These are phyloP conservation scores for Eudorina sp. DNA, from an alignment of 139 green algal species.

Conservation along the genomic window DNA sequence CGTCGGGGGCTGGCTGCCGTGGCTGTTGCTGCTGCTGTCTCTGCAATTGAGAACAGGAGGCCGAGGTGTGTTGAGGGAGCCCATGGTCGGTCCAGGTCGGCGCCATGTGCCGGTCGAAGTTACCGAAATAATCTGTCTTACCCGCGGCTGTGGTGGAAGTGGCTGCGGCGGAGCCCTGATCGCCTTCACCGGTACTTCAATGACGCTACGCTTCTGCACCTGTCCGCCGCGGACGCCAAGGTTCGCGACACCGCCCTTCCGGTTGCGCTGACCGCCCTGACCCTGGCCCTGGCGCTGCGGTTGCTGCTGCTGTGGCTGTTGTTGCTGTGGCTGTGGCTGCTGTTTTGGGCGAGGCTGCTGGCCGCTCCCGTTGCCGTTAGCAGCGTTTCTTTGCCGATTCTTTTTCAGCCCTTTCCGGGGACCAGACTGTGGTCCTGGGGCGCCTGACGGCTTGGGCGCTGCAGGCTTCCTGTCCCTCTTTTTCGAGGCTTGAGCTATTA, in stretches of 20 bases:
- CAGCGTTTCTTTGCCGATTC: background rate
- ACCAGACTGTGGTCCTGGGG: background rate
- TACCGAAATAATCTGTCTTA: background rate
- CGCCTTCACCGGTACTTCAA: conserved; percentile 1
- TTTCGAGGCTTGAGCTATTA: conserved; percentile 30
- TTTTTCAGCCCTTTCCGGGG: conserved; percentile 18
- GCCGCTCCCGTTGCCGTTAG: background rate
- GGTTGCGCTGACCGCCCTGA: conserved; percentile 4
- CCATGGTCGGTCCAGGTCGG: no score
- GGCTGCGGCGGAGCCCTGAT: background rate
- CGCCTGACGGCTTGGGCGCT: background rate
- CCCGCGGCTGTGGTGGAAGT: background rate
- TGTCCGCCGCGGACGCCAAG: conserved; percentile 14
- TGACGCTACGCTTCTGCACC: conserved; percentile 15
- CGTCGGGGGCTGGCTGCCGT: conserved; percentile 17
- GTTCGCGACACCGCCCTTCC: background rate
- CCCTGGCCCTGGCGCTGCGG: background rate
- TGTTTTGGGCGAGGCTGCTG: conserved; percentile 5
- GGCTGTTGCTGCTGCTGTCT: background rate
- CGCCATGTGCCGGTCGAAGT: no score
- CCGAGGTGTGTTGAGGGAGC: no score
- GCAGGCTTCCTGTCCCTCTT: background rate
- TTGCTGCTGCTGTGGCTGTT: background rate
- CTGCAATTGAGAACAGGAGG: no score
- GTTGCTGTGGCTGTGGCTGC: conserved; percentile 13